phyloP scores from a whole-genome alignment of 2,329 filamentous ascomycete genomes.

The Coniochaeta sp. region DNA sequence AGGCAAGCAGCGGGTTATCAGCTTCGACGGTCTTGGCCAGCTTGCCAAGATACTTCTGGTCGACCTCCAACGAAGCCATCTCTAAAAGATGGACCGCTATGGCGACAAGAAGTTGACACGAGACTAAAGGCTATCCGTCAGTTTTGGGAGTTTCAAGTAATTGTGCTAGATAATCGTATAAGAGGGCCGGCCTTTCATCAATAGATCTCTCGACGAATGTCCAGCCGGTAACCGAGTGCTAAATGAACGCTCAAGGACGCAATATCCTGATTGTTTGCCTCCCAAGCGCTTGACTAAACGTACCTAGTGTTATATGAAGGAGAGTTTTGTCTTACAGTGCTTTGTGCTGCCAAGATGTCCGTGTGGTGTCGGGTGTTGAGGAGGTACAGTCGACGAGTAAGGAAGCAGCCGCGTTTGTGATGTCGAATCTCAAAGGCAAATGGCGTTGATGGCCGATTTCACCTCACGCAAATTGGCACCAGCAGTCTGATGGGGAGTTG shows the following conservation, averaged over 20 bases:
- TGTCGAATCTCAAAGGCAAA: not conserved
- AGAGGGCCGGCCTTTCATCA: too few species aligned
- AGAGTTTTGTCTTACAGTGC: too few species aligned
- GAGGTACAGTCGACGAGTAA: not conserved
- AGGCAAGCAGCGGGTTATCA: constrained; percentile 71
- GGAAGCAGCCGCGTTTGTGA: not conserved
- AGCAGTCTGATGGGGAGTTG: not conserved
- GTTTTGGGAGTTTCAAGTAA: not conserved
- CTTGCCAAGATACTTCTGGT: constrained; percentile 91
- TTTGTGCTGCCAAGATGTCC: not conserved
- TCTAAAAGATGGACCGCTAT: constrained; percentile 7
- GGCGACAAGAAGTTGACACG: not conserved
- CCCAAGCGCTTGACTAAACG: too few species aligned
- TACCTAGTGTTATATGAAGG: too few species aligned
- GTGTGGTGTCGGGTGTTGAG: not conserved
- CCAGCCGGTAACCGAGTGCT: too few species aligned
- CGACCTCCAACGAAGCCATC: constrained; percentile 96
- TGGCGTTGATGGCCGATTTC: not conserved
- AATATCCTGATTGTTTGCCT: too few species aligned
- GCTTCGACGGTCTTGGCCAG: constrained; percentile 73
- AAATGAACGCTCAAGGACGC: too few species aligned
- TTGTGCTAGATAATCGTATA: too few species aligned
- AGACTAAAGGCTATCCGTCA: not conserved
- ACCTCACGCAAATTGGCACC: not conserved
- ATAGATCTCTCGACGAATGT: too few species aligned